A percentile compares a stretch with the other conserved stretches of the same genome.
These are phyloP conservation scores for Pythium volutum DNA, from an alignment of 352 stramenopile genomes.

Conservation along the genomic window DNA sequence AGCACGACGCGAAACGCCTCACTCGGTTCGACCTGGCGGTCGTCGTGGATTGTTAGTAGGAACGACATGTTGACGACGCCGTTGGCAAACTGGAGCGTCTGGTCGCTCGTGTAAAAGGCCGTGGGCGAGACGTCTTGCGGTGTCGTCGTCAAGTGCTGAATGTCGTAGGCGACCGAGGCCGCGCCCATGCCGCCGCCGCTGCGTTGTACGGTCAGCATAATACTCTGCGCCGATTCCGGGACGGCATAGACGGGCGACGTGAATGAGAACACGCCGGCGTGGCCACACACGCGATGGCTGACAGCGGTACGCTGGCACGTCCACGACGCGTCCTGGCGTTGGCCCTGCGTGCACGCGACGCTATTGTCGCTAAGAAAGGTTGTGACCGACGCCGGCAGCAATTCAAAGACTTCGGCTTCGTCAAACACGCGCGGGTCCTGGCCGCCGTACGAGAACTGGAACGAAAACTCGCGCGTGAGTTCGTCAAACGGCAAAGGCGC, in stretches of 20 bases:
- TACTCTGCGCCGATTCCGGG: conserved; percentile 54
- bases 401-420: conserved; percentile 86
- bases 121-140: conserved; percentile 77
- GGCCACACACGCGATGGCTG: conserved; percentile 90
- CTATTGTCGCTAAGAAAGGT: conserved; percentile 54
- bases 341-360: conserved; percentile 60
- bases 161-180: conserved; percentile 72
- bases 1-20: conserved; percentile 63
- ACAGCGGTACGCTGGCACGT: conserved; percentile 39
- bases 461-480: conserved; percentile 83
- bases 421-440: conserved; percentile 89
- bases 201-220: conserved; percentile 83
- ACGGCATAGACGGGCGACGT: conserved; percentile 83
- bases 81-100: conserved; percentile 72
- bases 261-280: conserved; percentile 88
- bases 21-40: conserved; percentile 66
- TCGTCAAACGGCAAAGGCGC: conserved; percentile 88
- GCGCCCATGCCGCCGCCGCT: conserved; percentile 85
- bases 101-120: conserved; percentile 84
- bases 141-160: conserved; percentile 82
- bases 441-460: conserved; percentile 89
- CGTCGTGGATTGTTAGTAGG: conserved; percentile 90
- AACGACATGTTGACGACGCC: conserved; percentile 87
- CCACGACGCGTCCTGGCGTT: conserved; percentile 57
- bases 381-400: conserved; percentile 23